Percentiles rank a stretch among this genome's conserved stretches.
phyloP scores from a whole-genome alignment of 2,329 filamentous ascomycete genomes.

The Sclerotinia trifoliorum region DNA sequence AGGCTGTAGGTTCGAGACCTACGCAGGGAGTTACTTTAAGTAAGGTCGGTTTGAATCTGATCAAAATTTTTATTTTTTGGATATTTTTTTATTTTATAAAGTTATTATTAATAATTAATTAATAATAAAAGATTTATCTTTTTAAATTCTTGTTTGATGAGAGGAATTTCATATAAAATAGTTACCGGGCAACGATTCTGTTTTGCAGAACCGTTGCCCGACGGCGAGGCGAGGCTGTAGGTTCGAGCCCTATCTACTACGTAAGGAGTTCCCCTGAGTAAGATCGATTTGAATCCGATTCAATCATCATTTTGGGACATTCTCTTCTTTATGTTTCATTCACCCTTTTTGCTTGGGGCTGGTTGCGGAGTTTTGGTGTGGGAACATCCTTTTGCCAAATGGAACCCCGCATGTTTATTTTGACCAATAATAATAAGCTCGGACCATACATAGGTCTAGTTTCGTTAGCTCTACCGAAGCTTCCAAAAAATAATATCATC shows the following conservation, averaged over 20 bases:
- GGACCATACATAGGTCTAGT: not conserved
- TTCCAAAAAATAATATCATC: conserved; percentile 14
- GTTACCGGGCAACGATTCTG: no score
- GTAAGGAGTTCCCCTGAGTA: conserved; percentile 15
- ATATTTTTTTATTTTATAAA: no score
- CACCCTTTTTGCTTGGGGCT: not conserved
- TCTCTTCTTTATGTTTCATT: not conserved
- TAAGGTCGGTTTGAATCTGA: not conserved
- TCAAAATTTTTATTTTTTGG: no score
- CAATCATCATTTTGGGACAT: fast-evolving
- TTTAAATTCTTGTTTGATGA: no score
- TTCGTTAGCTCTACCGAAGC: not conserved
- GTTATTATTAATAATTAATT: no score
- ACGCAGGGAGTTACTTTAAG: conserved; percentile 12
- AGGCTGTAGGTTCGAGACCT: conserved; percentile 17
- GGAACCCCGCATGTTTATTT: not conserved
- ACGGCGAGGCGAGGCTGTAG: conserved; percentile 13
- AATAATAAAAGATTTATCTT: no score
- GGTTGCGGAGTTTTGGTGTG: not conserved
- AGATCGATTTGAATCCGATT: not conserved
- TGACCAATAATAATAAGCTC: conserved; percentile 1
- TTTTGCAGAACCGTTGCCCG: no score
- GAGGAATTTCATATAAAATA: no score
- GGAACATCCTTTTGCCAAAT: not conserved
- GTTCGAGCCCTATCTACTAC: conserved; percentile 7